phyloP scores from a whole-genome alignment of 2,329 filamentous ascomycete species.

The Fusarium illudens region DNA sequence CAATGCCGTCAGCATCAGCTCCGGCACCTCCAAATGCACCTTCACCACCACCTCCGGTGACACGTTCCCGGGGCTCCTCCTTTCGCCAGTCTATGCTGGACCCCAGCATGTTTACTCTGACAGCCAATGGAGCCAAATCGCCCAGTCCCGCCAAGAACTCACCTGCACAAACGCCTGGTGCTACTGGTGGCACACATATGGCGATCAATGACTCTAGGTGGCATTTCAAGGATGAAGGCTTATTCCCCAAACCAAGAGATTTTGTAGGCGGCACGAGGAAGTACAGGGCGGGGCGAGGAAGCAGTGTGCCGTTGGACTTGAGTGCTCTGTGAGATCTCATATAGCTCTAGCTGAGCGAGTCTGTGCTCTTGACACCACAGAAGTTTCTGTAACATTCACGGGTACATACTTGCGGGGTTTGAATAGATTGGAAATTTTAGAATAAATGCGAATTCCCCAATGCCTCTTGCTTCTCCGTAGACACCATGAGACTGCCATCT shows the following conservation, averaged over 20 bases:
- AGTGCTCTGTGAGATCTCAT: slow-evolving; percentile 56
- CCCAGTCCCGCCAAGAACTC: slow-evolving; percentile 55
- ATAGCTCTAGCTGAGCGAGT: slow-evolving; percentile 18
- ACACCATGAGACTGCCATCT: neutral
- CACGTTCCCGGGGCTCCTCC: slow-evolving; percentile 55
- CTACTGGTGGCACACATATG: slow-evolving; percentile 51
- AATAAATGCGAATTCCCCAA: slow-evolving; percentile 10
- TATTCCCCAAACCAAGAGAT: slow-evolving; percentile 84
- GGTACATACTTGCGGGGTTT: slow-evolving; percentile 11
- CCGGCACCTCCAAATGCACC: slow-evolving; percentile 48
- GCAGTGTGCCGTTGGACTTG: slow-evolving; percentile 91
- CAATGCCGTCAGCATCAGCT: slow-evolving; percentile 43
- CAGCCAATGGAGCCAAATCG: slow-evolving; percentile 66
- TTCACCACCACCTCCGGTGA: slow-evolving; percentile 50
- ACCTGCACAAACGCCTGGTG: slow-evolving; percentile 43
- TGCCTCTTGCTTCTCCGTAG: neutral
- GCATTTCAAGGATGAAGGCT: slow-evolving; percentile 83
- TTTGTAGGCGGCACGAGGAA: slow-evolving; percentile 78
- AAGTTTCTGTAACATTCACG: slow-evolving; percentile 12
- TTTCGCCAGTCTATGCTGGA: slow-evolving; percentile 73
- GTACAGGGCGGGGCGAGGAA: slow-evolving; percentile 91
- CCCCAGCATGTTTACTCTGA: slow-evolving; percentile 78
- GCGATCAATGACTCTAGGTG: slow-evolving; percentile 81
- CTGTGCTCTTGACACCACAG: neutral
- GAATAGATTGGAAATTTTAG: slow-evolving; percentile 32